Conservation (phyloP, 2,329 filamentous ascomycete genomes). For the Chrysoporthe puriensis region DNA sequence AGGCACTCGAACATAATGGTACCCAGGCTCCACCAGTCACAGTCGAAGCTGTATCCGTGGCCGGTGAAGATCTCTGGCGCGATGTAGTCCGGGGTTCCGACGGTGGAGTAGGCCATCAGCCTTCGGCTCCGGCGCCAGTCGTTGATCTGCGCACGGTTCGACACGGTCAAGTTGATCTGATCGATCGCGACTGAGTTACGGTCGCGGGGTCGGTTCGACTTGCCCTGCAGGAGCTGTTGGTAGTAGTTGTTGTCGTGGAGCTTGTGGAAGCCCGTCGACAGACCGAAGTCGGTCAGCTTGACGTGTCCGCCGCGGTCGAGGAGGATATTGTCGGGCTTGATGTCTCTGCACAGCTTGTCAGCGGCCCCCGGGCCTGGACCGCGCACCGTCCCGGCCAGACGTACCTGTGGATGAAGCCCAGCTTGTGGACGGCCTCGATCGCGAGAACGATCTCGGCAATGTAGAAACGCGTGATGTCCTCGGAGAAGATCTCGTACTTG, state of each 20-base stretch:
- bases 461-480: slow-evolving; percentile 98
- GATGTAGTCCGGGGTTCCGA: slow-evolving; percentile 98
- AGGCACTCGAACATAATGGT: slow-evolving; percentile 99
- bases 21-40: slow-evolving; percentile 98
- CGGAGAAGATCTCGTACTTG: slow-evolving; percentile 99
- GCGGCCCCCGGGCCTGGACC: neutral
- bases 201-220: slow-evolving; percentile 74
- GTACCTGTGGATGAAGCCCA: slow-evolving; percentile 97
- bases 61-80: slow-evolving; percentile 98
- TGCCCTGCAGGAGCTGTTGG: slow-evolving; percentile 87
- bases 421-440: slow-evolving; percentile 97
- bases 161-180: slow-evolving; percentile 97
- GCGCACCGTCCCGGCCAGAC: slow-evolving; percentile 36
- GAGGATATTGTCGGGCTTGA: slow-evolving; percentile 98
- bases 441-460: slow-evolving; percentile 97
- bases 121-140: slow-evolving; percentile 96
- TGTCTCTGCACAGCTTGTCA: slow-evolving; percentile 66
- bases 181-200: slow-evolving; percentile 94
- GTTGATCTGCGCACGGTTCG: slow-evolving; percentile 96
- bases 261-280: slow-evolving; percentile 97
- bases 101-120: slow-evolving; percentile 96
- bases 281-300: slow-evolving; percentile 96
- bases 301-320: slow-evolving; percentile 95
- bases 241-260: slow-evolving; percentile 98
- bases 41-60: slow-evolving; percentile 93